Conservation (phyloP, 1,284 basidiomycete species). For the Malassezia brasiliensis region DNA sequence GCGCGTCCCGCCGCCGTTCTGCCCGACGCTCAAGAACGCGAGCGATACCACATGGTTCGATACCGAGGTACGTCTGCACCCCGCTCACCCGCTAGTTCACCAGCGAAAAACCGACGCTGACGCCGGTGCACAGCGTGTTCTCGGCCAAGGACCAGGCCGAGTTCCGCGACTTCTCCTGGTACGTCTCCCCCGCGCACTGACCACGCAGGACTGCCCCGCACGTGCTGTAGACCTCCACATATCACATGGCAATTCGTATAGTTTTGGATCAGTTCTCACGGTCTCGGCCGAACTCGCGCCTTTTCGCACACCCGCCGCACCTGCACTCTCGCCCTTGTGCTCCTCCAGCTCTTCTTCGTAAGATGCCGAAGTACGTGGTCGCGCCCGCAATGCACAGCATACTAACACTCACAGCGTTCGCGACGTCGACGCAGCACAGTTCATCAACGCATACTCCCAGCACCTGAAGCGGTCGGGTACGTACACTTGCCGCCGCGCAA, state of each 20-base stretch:
- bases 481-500: constrained; percentile 12
- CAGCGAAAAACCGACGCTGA: constrained; percentile 87
- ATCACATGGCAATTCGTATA: constrained; percentile 18
- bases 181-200: constrained; percentile 8
- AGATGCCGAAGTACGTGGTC: constrained; percentile 40
- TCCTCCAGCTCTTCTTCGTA: constrained; percentile 11
- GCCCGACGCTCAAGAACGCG: constrained; percentile 68
- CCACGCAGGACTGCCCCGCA: constrained; percentile 15
- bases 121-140: constrained; percentile 89
- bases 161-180: constrained; percentile 41
- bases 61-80: constrained; percentile 56
- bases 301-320: background rate
- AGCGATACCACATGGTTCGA: constrained; percentile 69
- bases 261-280: constrained; percentile 17
- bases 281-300: constrained; percentile 5
- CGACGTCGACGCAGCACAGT: constrained; percentile 62
- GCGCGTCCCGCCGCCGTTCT: constrained; percentile 91
- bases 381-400: constrained; percentile 9
- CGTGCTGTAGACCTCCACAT: constrained; percentile 4
- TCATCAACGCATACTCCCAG: constrained; percentile 81
- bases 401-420: constrained; percentile 37
- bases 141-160: constrained; percentile 76
- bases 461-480: constrained; percentile 80
- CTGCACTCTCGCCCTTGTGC: constrained; percentile 14
- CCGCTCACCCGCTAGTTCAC: constrained; percentile 58